Conservation (phyloP, 2,329 filamentous ascomycete genomes). For the Beauveria brongniartii region DNA sequence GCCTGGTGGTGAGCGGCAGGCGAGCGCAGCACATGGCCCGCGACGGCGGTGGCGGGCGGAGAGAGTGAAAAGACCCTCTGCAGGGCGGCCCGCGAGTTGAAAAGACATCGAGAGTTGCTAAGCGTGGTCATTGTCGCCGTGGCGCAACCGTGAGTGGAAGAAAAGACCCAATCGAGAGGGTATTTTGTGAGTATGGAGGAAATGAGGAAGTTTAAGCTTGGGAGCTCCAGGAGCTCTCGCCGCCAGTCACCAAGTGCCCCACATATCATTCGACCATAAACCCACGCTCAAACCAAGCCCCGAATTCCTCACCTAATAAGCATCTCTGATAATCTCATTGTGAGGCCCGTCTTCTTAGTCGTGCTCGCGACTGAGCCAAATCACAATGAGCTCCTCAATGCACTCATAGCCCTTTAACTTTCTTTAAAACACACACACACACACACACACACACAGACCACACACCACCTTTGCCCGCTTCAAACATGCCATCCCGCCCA, state of each 20-base stretch:
- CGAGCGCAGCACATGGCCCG: conserved; percentile 9
- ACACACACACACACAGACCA: too few relatives aligned
- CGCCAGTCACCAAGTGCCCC: neutral
- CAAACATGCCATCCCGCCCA: neutral
- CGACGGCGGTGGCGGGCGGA: conserved; percentile 12
- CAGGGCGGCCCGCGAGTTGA: conserved; percentile 38
- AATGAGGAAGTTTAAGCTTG: conserved; percentile 7
- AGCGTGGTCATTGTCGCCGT: conserved; percentile 19
- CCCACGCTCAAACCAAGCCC: too few relatives aligned
- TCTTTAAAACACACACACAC: too few relatives aligned
- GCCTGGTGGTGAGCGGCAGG: conserved; percentile 5
- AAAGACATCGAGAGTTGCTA: conserved; percentile 30
- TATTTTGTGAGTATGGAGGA: neutral
- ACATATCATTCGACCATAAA: too few relatives aligned
- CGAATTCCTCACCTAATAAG: neutral
- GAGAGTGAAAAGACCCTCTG: conserved; percentile 36
- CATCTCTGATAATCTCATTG: neutral
- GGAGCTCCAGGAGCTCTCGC: neutral
- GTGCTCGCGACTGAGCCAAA: neutral
- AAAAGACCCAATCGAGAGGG: neutral
- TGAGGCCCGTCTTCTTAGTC: too few relatives aligned
- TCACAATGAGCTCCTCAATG: neutral
- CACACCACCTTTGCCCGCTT: too few relatives aligned
- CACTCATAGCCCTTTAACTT: neutral
- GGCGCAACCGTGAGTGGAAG: too few relatives aligned